A percentile compares a stretch with the other conserved stretches of the same genome.
phyloP scores from a whole-genome alignment of 1,139 yeast species.

The Pichia sp. region DNA sequence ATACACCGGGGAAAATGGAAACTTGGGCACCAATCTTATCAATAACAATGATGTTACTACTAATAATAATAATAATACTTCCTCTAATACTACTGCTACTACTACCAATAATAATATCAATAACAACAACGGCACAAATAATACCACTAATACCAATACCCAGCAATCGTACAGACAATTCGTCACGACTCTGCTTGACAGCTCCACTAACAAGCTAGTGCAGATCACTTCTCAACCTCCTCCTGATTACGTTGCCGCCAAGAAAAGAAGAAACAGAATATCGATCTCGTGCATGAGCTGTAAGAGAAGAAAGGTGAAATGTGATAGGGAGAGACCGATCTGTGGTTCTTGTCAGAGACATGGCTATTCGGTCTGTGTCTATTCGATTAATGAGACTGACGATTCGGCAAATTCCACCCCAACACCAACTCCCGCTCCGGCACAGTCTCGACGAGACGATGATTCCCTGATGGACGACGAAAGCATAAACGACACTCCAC shows the following conservation, averaged over 20 bases:
- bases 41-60: no score
- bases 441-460: slow-evolving; percentile 8
- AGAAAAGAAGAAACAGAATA: slow-evolving; percentile 29
- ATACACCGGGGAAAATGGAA: no score
- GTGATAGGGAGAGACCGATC: slow-evolving; percentile 50
- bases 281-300: slow-evolving; percentile 32
- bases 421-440: no score
- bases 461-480: neutral
- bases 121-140: neutral
- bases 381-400: slow-evolving; percentile 18
- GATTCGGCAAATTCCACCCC: slow-evolving; percentile 10
- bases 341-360: slow-evolving; percentile 50
- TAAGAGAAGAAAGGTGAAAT: slow-evolving; percentile 35
- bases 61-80: no score
- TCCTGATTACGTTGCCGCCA: slow-evolving; percentile 19
- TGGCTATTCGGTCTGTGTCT: slow-evolving; percentile 22
- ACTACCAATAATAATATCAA: neutral
- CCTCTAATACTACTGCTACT: no score
- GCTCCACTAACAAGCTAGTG: slow-evolving; percentile 22
- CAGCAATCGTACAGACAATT: slow-evolving; percentile 12
- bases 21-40: no score
- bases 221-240: slow-evolving; percentile 24
- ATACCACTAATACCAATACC: neutral
- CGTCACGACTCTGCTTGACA: slow-evolving; percentile 15
- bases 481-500: no score